Conservation (phyloP, 2,329 filamentous ascomycete species). For the Nannizziopsis barbatae region DNA sequence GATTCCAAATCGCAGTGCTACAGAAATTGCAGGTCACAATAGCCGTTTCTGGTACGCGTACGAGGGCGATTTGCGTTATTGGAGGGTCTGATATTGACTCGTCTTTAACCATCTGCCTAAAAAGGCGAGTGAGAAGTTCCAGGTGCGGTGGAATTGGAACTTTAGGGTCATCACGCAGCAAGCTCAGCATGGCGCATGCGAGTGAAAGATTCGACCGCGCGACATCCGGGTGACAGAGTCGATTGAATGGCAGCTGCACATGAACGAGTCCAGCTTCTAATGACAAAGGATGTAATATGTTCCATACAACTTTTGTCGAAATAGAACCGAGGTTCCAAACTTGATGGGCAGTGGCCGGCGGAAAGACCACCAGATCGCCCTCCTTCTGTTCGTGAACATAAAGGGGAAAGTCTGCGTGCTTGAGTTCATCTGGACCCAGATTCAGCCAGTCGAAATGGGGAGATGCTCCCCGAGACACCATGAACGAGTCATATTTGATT, state of each 20-base stretch:
- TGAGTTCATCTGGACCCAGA: constrained; percentile 22
- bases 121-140: constrained; percentile 22
- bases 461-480: constrained; percentile 25
- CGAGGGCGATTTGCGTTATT: constrained; percentile 19
- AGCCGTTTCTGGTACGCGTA: constrained; percentile 24
- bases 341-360: constrained; percentile 29
- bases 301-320: constrained; percentile 30
- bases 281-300: constrained; percentile 28
- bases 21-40: constrained; percentile 30
- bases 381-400: constrained; percentile 27
- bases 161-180: constrained; percentile 17
- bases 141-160: constrained; percentile 21
- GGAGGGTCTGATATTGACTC: constrained; percentile 21
- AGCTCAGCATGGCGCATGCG: constrained; percentile 25
- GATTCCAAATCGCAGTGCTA: constrained; percentile 30
- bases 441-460: constrained; percentile 30
- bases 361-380: constrained; percentile 29
- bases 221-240: constrained; percentile 27
- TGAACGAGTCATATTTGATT: constrained; percentile 26
- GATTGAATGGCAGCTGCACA: constrained; percentile 28
- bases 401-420: constrained; percentile 27
- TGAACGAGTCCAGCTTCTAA: constrained; percentile 26
- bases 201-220: constrained; percentile 23
- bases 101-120: constrained; percentile 25
- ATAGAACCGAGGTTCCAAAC: constrained; percentile 28